Percentiles rank a stretch among this genome's conserved stretches.
Evolutionary conservation across 768 basidiomycete genomes (phyloP).

Genomic region (Mycena haematopus): DNA sequence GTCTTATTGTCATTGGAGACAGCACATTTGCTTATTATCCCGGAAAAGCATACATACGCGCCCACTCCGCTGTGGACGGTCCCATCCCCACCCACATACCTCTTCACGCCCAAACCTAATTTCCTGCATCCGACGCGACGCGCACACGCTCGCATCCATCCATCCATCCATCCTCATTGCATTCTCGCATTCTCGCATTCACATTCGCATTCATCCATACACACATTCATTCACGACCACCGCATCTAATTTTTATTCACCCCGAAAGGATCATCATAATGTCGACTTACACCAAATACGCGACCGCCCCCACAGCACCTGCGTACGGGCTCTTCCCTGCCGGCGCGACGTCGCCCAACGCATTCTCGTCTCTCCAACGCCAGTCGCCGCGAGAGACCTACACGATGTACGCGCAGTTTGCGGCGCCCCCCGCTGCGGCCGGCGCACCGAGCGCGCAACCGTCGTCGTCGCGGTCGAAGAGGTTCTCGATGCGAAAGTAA

Average conservation of each 20-base stretch:
- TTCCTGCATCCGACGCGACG: slow-evolving; percentile 12
- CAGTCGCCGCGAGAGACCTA: slow-evolving; percentile 68
- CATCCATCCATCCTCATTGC: slow-evolving; percentile 11
- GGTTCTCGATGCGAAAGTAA: slow-evolving; percentile 35
- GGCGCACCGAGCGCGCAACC: slow-evolving; percentile 30
- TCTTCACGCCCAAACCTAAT: slow-evolving; percentile 23
- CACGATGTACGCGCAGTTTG: slow-evolving; percentile 61
- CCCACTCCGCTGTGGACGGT: slow-evolving; percentile 15
- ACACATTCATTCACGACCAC: slow-evolving; percentile 27
- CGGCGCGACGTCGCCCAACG: slow-evolving; percentile 60
- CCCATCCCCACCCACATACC: slow-evolving; percentile 1
- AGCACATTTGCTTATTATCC: slow-evolving; percentile 24
- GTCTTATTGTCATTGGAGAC: slow-evolving; percentile 17
- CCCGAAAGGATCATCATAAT: slow-evolving; percentile 38
- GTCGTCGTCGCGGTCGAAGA: slow-evolving; percentile 37
- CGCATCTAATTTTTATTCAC: slow-evolving; percentile 19
- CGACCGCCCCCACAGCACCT: slow-evolving; percentile 56
- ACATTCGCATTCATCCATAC: slow-evolving; percentile 12
- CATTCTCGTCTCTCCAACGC: slow-evolving; percentile 62
- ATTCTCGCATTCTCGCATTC: slow-evolving; percentile 5
- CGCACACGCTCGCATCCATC: slow-evolving; percentile 11
- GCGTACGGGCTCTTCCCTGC: slow-evolving; percentile 66
- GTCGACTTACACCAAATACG: slow-evolving; percentile 51
- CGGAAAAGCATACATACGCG: slow-evolving; percentile 22
- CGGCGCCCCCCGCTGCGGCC: slow-evolving; percentile 34